A percentile compares a stretch with the other conserved stretches of the same genome.
Conservation (phyloP, 148 eudicot species). For the Polygonum maritimum region DNA sequence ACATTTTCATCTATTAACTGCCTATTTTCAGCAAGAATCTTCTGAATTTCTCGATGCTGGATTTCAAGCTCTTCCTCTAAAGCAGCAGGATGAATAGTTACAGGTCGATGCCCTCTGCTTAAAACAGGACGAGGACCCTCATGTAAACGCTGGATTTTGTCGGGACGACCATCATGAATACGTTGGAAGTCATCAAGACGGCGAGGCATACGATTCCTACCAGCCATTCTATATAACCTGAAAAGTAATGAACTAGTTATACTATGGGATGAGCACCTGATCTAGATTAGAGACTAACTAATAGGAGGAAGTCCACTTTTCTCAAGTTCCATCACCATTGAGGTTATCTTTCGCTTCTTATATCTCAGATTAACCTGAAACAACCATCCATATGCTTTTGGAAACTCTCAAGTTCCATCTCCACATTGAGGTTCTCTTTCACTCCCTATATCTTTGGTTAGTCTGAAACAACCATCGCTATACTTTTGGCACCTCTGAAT, state of each 20-base stretch:
- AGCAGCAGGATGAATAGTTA: constrained; percentile 53
- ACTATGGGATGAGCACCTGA: constrained; percentile 10
- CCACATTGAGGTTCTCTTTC: not conserved
- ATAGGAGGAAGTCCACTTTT: not conserved
- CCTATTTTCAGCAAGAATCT: constrained; percentile 58
- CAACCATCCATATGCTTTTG: not conserved
- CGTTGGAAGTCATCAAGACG: constrained; percentile 31
- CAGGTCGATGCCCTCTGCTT: constrained; percentile 48
- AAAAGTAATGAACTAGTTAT: constrained; percentile 19
- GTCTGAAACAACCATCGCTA: not conserved
- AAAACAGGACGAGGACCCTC: constrained; percentile 44
- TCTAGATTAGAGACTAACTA: not conserved
- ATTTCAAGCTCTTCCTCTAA: constrained; percentile 79
- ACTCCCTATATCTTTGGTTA: not conserved
- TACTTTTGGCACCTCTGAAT: not conserved
- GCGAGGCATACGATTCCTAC: constrained; percentile 69
- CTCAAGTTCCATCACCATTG: not conserved
- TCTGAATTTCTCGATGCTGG: constrained; percentile 61
- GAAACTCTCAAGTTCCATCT: not conserved
- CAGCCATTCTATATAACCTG: constrained; percentile 54
- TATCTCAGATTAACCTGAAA: not conserved
- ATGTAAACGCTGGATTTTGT: constrained; percentile 2
- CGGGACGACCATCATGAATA: constrained; percentile 29
- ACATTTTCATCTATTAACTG: constrained; percentile 59
- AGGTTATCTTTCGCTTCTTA: not conserved